Percentiles rank a stretch among this genome's conserved stretches.
Conservation (phyloP, 2,329 filamentous ascomycete genomes). For the Colletotrichum noveboracense region DNA sequence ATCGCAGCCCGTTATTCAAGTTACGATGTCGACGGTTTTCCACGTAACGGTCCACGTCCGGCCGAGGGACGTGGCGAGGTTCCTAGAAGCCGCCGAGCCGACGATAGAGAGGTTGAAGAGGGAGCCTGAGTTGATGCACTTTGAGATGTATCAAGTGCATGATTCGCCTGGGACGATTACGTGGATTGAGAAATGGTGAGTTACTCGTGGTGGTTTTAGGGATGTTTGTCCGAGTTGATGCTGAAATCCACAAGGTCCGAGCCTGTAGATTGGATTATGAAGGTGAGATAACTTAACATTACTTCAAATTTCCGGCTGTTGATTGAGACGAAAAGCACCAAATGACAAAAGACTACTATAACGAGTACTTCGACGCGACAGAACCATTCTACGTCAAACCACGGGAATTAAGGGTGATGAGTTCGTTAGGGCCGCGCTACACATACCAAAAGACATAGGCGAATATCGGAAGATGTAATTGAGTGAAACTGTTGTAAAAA, state of each 20-base stretch:
- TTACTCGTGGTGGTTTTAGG: fast-evolving
- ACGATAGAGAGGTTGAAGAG: slow-evolving; percentile 15
- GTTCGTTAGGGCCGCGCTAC: slow-evolving; percentile 8
- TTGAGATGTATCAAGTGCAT: slow-evolving; percentile 16
- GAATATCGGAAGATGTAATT: neutral
- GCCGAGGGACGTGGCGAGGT: slow-evolving; percentile 8
- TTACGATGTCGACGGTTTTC: slow-evolving; percentile 11
- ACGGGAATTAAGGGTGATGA: slow-evolving; percentile 3
- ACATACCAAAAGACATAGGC: neutral
- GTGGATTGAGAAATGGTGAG: slow-evolving; percentile 18
- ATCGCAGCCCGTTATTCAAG: neutral
- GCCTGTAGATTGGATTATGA: slow-evolving; percentile 15
- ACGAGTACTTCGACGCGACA: slow-evolving; percentile 15
- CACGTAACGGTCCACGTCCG: slow-evolving; percentile 13
- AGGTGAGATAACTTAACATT: neutral
- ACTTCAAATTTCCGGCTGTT: fast-evolving
- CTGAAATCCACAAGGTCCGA: neutral
- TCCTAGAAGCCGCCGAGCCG: neutral
- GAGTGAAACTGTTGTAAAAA: neutral
- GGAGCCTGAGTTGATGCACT: slow-evolving; percentile 12
- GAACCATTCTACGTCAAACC: slow-evolving; percentile 11
- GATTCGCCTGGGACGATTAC: slow-evolving; percentile 15
- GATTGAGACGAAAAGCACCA: neutral
- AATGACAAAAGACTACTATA: slow-evolving; percentile 18
- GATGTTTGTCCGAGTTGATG: neutral